A percentile compares a stretch with the other conserved stretches of the same genome.
Conservation (phyloP, 2,329 filamentous ascomycete species). For the Fusarium napiforme region DNA sequence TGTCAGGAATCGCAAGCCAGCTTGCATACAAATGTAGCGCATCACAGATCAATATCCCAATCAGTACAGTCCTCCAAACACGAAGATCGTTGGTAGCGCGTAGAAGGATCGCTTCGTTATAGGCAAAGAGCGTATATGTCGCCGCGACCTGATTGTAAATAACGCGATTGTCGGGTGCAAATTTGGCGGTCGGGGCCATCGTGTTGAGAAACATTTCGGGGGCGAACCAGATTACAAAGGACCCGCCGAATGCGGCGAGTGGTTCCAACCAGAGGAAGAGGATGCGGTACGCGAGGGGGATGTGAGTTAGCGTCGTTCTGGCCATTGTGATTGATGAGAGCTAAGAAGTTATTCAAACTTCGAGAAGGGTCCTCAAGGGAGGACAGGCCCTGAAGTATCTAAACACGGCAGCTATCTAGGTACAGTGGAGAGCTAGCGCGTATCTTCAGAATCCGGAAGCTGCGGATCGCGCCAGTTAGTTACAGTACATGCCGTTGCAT, state of each 20-base stretch:
- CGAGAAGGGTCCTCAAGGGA: fast-evolving
- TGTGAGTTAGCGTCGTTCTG: not conserved
- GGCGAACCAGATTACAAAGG: slow-evolving; percentile 3
- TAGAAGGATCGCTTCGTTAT: slow-evolving; percentile 29
- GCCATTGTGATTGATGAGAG: not conserved
- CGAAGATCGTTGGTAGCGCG: slow-evolving; percentile 20
- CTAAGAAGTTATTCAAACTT: not conserved
- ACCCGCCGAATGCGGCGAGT: slow-evolving; percentile 1
- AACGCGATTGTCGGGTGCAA: slow-evolving; percentile 29
- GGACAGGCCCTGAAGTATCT: not conserved
- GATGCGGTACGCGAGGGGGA: slow-evolving; percentile 22
- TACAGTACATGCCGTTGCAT: not conserved
- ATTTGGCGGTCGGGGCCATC: slow-evolving; percentile 19
- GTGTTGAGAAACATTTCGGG: slow-evolving; percentile 21
- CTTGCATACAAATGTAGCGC: slow-evolving; percentile 27
- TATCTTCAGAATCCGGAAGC: not conserved
- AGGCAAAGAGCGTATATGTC: slow-evolving; percentile 31
- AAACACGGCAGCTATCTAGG: too few relatives aligned
- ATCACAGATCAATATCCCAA: slow-evolving; percentile 29
- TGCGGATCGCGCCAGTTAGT: not conserved
- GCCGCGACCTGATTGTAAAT: slow-evolving; percentile 35
- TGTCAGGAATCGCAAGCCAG: slow-evolving; percentile 12
- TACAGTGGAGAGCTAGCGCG: not conserved
- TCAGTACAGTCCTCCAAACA: slow-evolving; percentile 11
- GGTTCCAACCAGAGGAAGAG: slow-evolving; percentile 35